These are phyloP conservation scores for Tilletia caries DNA, from an alignment of 1,284 basidiomycete genomes.

Conservation along the genomic window DNA sequence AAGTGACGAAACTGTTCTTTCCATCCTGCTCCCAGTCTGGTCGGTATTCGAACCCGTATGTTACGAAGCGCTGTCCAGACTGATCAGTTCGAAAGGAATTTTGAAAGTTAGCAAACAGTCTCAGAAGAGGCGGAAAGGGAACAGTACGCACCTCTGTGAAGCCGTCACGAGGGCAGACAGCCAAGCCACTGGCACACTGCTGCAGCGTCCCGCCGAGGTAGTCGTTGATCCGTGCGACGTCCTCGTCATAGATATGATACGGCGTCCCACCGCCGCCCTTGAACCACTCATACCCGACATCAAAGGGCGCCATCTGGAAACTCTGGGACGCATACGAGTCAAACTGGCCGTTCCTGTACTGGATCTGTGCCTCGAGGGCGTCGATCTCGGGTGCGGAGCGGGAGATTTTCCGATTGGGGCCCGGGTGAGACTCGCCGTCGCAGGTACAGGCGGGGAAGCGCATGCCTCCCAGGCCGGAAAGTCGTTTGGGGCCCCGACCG, in stretches of 20 bases:
- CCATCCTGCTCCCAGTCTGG: slow-evolving; percentile 45
- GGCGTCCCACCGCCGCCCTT: neutral
- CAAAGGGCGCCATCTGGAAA: slow-evolving; percentile 51
- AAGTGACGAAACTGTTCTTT: slow-evolving; percentile 37
- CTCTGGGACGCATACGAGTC: slow-evolving; percentile 47
- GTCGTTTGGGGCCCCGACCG: slow-evolving; percentile 8
- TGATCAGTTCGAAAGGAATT: no score
- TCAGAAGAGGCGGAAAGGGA: no score
- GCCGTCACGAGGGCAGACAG: slow-evolving; percentile 1
- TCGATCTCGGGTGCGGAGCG: slow-evolving; percentile 53
- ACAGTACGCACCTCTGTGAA: neutral
- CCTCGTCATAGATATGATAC: slow-evolving; percentile 41
- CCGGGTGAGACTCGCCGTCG: slow-evolving; percentile 40
- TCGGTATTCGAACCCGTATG: slow-evolving; percentile 49
- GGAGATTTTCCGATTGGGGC: slow-evolving; percentile 47
- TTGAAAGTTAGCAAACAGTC: no score
- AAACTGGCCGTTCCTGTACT: slow-evolving; percentile 49
- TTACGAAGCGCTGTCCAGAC: slow-evolving; percentile 23
- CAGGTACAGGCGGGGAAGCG: slow-evolving; percentile 46
- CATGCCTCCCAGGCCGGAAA: slow-evolving; percentile 41
- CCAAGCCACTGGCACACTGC: neutral
- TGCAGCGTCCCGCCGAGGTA: slow-evolving; percentile 37
- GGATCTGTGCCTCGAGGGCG: slow-evolving; percentile 58
- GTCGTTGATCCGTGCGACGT: slow-evolving; percentile 40
- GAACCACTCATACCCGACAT: slow-evolving; percentile 17